Evolutionary conservation across 768 basidiomycete species (phyloP).

Genomic region (Candolleomyces efflorescens): DNA sequence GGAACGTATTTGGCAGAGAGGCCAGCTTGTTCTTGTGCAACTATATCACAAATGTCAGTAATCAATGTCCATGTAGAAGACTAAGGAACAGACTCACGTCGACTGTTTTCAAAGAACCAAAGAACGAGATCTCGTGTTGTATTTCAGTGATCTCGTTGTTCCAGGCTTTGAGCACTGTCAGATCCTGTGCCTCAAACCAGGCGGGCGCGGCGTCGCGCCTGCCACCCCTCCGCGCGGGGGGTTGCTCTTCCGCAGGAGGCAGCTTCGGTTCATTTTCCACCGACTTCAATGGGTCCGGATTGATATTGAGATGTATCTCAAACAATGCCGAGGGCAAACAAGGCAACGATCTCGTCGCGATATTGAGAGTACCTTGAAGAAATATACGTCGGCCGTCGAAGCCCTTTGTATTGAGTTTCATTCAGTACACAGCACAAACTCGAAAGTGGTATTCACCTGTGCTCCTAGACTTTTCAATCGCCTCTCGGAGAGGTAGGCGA

Average conservation of each 20-base stretch:
- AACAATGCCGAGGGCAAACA: slow-evolving; percentile 77
- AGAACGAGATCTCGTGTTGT: slow-evolving; percentile 79
- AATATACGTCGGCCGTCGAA: too few species aligned
- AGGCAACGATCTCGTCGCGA: slow-evolving; percentile 66
- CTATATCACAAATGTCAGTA: slow-evolving; percentile 30
- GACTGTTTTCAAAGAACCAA: slow-evolving; percentile 75
- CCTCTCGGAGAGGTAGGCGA: slow-evolving; percentile 63
- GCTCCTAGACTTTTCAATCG: slow-evolving; percentile 72
- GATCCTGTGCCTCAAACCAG: slow-evolving; percentile 82
- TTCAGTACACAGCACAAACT: slow-evolving; percentile 25
- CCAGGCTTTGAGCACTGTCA: slow-evolving; percentile 72
- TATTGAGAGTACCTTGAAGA: slow-evolving; percentile 59
- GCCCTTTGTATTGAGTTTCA: slow-evolving; percentile 42
- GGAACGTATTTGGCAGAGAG: slow-evolving; percentile 59
- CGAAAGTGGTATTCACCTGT: slow-evolving; percentile 52
- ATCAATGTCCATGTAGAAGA: background rate
- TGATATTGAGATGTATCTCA: slow-evolving; percentile 75
- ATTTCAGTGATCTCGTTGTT: slow-evolving; percentile 77
- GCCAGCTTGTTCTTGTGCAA: slow-evolving; percentile 70
- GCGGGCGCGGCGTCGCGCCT: slow-evolving; percentile 44
- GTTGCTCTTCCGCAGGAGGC: slow-evolving; percentile 31
- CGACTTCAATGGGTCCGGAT: slow-evolving; percentile 62
- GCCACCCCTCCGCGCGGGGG: slow-evolving; percentile 33
- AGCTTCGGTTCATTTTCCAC: slow-evolving; percentile 58
- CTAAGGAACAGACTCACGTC: slow-evolving; percentile 50